These are phyloP conservation scores for Paraconiothyrium brasiliense DNA, from an alignment of 2,329 filamentous ascomycete genomes.

Conservation along the genomic window DNA sequence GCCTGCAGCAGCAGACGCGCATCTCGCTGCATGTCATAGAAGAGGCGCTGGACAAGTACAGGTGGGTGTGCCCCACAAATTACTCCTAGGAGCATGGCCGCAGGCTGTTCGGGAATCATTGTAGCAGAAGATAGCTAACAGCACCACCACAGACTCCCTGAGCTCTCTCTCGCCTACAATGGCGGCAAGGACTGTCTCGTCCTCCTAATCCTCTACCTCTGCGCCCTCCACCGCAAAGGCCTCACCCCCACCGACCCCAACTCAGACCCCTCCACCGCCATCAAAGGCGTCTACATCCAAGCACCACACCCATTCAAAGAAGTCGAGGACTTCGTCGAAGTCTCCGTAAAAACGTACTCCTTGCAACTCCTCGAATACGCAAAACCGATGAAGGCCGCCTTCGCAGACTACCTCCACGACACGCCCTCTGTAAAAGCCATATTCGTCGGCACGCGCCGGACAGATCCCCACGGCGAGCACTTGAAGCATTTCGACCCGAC, in stretches of 20 bases:
- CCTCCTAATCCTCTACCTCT: slow-evolving; percentile 85
- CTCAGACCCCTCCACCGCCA: slow-evolving; percentile 46
- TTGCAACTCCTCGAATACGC: slow-evolving; percentile 79
- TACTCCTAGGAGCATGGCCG: not conserved
- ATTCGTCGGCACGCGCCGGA: slow-evolving; percentile 86
- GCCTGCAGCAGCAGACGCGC: slow-evolving; percentile 78
- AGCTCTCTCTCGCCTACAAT: slow-evolving; percentile 93
- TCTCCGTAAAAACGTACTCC: slow-evolving; percentile 73
- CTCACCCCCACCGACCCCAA: slow-evolving; percentile 34
- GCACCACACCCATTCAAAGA: slow-evolving; percentile 83
- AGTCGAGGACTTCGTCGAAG: slow-evolving; percentile 83
- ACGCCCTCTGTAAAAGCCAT: slow-evolving; percentile 75
- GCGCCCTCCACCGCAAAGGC: slow-evolving; percentile 60
- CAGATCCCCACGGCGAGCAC: slow-evolving; percentile 86
- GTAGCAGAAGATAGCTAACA: slow-evolving; percentile 29
- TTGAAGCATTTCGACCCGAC: slow-evolving; percentile 87
- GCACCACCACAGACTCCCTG: slow-evolving; percentile 66
- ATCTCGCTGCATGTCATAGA: slow-evolving; percentile 77
- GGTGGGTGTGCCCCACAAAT: slow-evolving; percentile 60
- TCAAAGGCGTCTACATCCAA: slow-evolving; percentile 90
- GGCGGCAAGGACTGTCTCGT: slow-evolving; percentile 98
- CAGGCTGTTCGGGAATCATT: slow-evolving; percentile 14
- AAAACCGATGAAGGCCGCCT: slow-evolving; percentile 81
- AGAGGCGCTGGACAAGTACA: slow-evolving; percentile 78
- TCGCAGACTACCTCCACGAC: slow-evolving; percentile 77